Percentiles rank a stretch among this genome's conserved stretches.
Evolutionary conservation across 2,329 filamentous ascomycete genomes (phyloP).

Genomic region (Curvularia spicifera): DNA sequence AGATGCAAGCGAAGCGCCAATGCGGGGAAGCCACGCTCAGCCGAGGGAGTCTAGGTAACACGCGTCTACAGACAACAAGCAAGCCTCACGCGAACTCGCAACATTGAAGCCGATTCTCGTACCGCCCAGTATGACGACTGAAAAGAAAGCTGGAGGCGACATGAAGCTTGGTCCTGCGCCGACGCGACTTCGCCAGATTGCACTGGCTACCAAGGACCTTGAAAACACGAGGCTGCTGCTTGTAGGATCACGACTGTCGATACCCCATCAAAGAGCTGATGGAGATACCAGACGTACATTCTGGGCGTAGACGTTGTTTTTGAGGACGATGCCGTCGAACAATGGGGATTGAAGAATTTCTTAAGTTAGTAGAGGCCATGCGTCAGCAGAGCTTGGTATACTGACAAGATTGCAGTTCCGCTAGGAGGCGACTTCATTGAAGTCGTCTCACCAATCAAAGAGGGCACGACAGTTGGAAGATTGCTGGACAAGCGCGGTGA

Average conservation of each 20-base stretch:
- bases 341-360: conserved; percentile 53
- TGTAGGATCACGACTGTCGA: conserved; percentile 20
- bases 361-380: conserved; percentile 34
- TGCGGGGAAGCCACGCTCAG: conserved; percentile 12
- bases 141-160: conserved; percentile 14
- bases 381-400: neutral
- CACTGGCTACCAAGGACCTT: conserved; percentile 41
- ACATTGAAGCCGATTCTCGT: neutral
- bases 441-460: conserved; percentile 50
- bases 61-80: conserved; percentile 1
- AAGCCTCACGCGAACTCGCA: neutral
- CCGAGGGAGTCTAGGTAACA: conserved; percentile 5
- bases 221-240: conserved; percentile 34
- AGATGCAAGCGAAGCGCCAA: neutral
- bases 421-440: conserved; percentile 55
- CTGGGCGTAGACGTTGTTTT: conserved; percentile 52
- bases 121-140: neutral
- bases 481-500: conserved; percentile 53
- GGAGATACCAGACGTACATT: conserved; percentile 38
- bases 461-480: conserved; percentile 51
- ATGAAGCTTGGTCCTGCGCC: conserved; percentile 25
- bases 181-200: conserved; percentile 47
- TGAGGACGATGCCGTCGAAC: conserved; percentile 47
- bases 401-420: conserved; percentile 40
- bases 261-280: conserved; percentile 6